Evolutionary conservation across 306 rosid genomes (phyloP), one percentile per base, ranked within the genome.

Genomic region (Lathyrus oleraceus): DNA sequence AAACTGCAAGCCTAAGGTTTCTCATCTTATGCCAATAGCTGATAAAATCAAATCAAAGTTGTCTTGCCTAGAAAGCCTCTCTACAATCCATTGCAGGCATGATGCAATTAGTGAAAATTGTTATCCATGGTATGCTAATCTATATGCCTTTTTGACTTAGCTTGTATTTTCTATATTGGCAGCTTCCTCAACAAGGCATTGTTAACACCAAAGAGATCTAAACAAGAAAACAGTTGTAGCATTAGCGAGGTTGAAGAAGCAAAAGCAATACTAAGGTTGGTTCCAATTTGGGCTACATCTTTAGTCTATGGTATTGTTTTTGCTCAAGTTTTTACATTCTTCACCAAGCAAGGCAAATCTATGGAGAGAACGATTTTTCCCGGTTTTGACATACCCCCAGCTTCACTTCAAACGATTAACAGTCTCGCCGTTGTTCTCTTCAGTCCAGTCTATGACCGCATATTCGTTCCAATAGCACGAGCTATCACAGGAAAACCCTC

Each of bases 401-500:
- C 96, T 75, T 77, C 94, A 51, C 89, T 90, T 44, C 94, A 84
- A 75, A 72, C 13, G 12, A 17, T 49, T 7, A 16, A 9, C 25
- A 11, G 27, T 49, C 5, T 49, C 11, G 57, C 78, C 36, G 59
- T 79, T 71, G 39, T 87, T 43, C 5, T 84, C 17, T 72, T 82
- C 44, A 38, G 79, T 42, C 88, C 82, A n/a, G 75, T 86, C 45
- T 90, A 90, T 45, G 94, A 87, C 51, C 78, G 82, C 10, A 10
- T 86, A 8, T 14, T 87, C 16, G 89, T 87, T 47, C 91, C 94
- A 3, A 45, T 71, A 1, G 78, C 88, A 8, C 80, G 91, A 77
- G 32, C 49, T 17, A 49, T 86, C 63, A 87, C 96, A 1, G 66
- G 84, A 13, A 76, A 44, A 72, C 75, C 57, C 5, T 17, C 57